These are phyloP conservation scores for Voacanga thouarsii DNA, from an alignment of 257 asterid species.

Conservation along the genomic window DNA sequence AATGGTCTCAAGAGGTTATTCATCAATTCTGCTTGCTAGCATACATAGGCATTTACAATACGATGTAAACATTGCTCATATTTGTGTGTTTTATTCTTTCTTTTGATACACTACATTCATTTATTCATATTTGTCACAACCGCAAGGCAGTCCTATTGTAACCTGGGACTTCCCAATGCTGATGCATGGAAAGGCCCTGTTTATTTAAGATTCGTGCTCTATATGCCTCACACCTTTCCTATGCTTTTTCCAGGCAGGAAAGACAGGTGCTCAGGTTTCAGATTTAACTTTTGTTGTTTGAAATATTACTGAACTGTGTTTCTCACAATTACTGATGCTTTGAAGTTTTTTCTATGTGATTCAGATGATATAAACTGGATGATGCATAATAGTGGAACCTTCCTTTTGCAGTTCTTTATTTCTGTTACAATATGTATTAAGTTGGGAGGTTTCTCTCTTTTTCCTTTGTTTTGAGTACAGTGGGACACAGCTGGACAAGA, in stretches of 20 bases:
- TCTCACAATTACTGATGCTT: neutral
- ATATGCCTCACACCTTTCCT: neutral
- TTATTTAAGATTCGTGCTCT: neutral
- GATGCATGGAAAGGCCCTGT: neutral
- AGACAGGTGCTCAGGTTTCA: neutral
- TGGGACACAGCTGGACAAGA: slow-evolving; percentile 97
- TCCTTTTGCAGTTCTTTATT: neutral
- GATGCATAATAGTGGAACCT: neutral
- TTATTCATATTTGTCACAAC: neutral
- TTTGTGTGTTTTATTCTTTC: neutral
- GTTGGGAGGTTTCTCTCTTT: neutral
- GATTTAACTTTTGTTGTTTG: no score
- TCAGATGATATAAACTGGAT: neutral
- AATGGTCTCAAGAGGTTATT: neutral
- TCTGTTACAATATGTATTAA: neutral
- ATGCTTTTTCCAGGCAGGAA: neutral
- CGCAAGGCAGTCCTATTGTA: neutral
- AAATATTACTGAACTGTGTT: neutral
- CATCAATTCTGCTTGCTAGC: neutral
- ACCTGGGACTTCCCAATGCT: slow-evolving; percentile 1
- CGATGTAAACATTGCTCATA: neutral
- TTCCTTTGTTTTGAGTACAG: slow-evolving; percentile 32
- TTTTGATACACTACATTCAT: neutral
- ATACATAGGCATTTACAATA: neutral
- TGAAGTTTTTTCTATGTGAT: neutral